phyloP scores from a whole-genome alignment of 306 rosid genomes.

The Cyclanthera cordifolia region DNA sequence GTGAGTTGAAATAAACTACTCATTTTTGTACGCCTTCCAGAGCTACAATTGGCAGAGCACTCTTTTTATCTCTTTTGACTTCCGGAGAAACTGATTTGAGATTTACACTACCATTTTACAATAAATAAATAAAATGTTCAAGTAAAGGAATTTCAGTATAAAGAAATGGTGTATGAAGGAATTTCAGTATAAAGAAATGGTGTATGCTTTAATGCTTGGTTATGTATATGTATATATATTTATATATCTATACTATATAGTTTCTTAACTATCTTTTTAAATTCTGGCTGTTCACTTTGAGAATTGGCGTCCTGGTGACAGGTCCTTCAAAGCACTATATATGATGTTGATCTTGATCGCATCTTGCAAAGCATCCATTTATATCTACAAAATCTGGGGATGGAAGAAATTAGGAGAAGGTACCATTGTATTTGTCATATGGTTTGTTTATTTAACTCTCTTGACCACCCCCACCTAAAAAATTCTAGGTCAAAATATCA shows the following conservation, averaged over 20 bases:
- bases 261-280: not conserved
- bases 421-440: slow-evolving; percentile 16
- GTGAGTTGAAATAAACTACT: not conserved
- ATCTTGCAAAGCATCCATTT: slow-evolving; percentile 98
- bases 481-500: too few species aligned
- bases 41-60: too few species aligned
- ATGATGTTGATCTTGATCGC: slow-evolving; percentile 84
- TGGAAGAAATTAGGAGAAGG: slow-evolving; percentile 99
- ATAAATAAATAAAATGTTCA: not conserved
- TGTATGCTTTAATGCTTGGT: not conserved
- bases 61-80: not conserved
- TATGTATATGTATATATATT: not conserved
- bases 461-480: not conserved
- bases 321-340: slow-evolving; percentile 98
- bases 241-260: not conserved
- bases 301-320: slow-evolving; percentile 23
- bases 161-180: not conserved
- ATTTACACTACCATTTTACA: not conserved
- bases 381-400: slow-evolving; percentile 89
- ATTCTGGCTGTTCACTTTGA: not conserved
- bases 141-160: not conserved
- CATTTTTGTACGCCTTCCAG: not conserved
- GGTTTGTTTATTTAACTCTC: not conserved
- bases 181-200: not conserved
- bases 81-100: not conserved